Evolutionary conservation across 1,139 yeast genomes (phyloP), one percentile per base, ranked within the genome.

Genomic region (Kurtzmaniella natalensis): DNA sequence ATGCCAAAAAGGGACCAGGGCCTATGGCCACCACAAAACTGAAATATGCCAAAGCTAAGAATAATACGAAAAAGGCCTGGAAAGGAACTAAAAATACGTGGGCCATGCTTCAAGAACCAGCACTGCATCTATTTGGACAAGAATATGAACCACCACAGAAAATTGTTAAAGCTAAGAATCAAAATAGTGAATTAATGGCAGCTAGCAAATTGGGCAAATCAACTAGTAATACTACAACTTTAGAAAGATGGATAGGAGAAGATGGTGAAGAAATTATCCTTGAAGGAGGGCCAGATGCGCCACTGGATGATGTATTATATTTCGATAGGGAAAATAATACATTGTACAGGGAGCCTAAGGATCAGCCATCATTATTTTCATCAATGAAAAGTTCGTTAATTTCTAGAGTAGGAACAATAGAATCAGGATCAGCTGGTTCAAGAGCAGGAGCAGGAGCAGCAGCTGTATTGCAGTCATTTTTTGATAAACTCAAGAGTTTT

Each of bases 401-500:
- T n/a, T n/a, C n/a, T n/a, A n/a, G n/a, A n/a, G n/a, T n/a, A n/a
- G n/a, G n/a, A n/a, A n/a, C n/a, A n/a, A n/a, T n/a, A n/a, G n/a
- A n/a, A n/a, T n/a, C 23, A 10, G 23, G n/a, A n/a, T 4, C 10
- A 10, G 4, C n/a, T 21, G 5, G 23, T 4, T 10, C 9, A 5
- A 4, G 29, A 17, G 15, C 15, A 17, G 20, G 21, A 17, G 14
- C n/a, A 17, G 29, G 19, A 7, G 11, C 19, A 4, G 14, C n/a
- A n/a, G 29, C 8, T 11, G 11, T 5, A 50, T 56, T 5, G 55
- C 62, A 17, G 2, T 63, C 63, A 36, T 46, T 68, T 31, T 61
- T 61, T 39, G 32, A 48, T 15, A 45, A 65, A 33, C 59, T 68
- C 32, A 68, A 66, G 43, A 54, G 53, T 32, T 55, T 68, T 25